Evolutionary conservation across 305 asterid genomes (phyloP), one percentile per base, ranked within the genome.

Genomic region (Rubia tinctorum): DNA sequence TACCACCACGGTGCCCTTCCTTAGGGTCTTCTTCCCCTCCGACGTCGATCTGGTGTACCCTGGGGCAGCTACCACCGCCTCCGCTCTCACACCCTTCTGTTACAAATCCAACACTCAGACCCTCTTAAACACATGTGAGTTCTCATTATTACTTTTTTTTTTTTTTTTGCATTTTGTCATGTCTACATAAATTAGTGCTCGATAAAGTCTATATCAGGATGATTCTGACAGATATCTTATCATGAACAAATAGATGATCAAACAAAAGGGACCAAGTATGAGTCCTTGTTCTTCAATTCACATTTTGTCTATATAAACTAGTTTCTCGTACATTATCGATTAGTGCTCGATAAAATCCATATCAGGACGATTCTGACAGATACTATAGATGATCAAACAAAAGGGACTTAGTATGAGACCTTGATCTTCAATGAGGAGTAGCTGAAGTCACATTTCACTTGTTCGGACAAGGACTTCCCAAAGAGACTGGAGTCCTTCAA

Each of bases 11-110:
- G 65, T 78, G 75, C 98, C 93, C 81, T 90, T 90, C 63, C 95
- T 86, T n/a, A 87, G 80, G 5, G 95, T 91, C 81, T 91, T 91
- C 85, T 91, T 91, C 74, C 75, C 83, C 10, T 85, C 93, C 0
- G 90, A 49, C 17, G 93, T 75, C 42, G 93, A 73, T 55, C 76
- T 86, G 74, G 68, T 84, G 78, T 84, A 53, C 12, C 84, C 76
- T 2, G 94, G 95, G 47, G 94, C 77, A 1, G 91, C 87, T 49
- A 82, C 85, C 3, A 82, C 84, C 23, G 95, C 86, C 75, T 89
- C 83, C 14, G 85, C 92, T 83, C 89, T 83, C 23, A 84, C 76
- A 1, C 76, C 74, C 6, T 45, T 85, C 98, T 88, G 86, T 68
- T 71, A 62, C 42, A 76, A 58, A 66, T 68, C 17, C 49, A 37